Evolutionary conservation across 2,329 filamentous ascomycete species (phyloP).

Genomic region (Colletotrichum truncatum): DNA sequence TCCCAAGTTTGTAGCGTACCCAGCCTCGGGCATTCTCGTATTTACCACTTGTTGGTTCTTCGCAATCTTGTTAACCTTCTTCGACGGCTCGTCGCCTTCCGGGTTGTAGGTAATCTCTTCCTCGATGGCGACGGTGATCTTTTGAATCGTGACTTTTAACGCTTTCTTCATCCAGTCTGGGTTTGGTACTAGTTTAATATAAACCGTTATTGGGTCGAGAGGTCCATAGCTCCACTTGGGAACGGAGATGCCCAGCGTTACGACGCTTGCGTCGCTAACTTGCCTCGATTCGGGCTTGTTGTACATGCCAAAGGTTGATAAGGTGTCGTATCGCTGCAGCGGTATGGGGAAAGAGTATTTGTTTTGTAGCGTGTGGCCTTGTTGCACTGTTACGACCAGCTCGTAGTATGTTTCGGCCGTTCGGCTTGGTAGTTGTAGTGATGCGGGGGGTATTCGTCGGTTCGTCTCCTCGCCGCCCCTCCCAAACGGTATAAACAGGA

Average conservation of each 20-base stretch:
- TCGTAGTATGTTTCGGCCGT: conserved; percentile 99
- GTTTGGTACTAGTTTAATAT: conserved; percentile 93
- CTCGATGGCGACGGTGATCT: conserved; percentile 92
- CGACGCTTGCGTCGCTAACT: conserved; percentile 86
- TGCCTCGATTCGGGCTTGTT: conserved; percentile 93
- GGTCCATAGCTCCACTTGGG: conserved; percentile 97
- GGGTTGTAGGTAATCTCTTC: conserved; percentile 99
- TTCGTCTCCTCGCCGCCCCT: conserved; percentile 90
- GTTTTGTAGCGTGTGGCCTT: conserved; percentile 85
- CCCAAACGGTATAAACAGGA: conserved; percentile 96
- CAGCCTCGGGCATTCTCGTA: conserved; percentile 86
- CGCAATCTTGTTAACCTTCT: conserved; percentile 86
- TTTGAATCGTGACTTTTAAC: conserved; percentile 90
- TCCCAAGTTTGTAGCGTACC: conserved; percentile 92
- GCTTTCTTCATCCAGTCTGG: conserved; percentile 91
- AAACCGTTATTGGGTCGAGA: conserved; percentile 92
- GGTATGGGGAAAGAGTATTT: conserved; percentile 93
- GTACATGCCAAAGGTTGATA: conserved; percentile 99
- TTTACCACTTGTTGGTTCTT: conserved; percentile 86
- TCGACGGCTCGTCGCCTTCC: conserved; percentile 92
- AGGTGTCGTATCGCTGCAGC: conserved; percentile 91
- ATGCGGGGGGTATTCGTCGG: conserved; percentile 89
- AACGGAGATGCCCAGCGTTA: conserved; percentile 90
- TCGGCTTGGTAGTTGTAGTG: conserved; percentile 86
- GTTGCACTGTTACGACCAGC: conserved; percentile 93